phyloP scores from a whole-genome alignment of 805 yeast genomes.

The Starmerella asiatica region DNA sequence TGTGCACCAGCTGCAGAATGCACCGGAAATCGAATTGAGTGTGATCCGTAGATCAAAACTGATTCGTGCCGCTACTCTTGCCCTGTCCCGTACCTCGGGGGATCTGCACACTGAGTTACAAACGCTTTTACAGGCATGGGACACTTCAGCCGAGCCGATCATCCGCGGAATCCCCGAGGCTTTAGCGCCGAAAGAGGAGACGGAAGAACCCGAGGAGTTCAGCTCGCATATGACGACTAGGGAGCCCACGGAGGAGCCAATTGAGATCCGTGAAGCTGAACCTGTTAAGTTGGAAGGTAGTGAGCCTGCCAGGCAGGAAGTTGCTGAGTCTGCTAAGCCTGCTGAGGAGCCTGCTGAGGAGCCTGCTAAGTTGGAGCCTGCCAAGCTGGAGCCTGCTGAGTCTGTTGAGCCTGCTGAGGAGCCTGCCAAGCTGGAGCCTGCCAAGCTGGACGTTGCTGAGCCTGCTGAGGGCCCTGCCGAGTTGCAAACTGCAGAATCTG shows the following conservation, averaged over 20 bases:
- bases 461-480: too few species aligned
- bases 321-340: too few species aligned
- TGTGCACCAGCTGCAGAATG: constrained; percentile 10
- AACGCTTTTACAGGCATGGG: constrained; percentile 12
- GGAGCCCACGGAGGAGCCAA: constrained; percentile 8
- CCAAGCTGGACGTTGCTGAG: too few species aligned
- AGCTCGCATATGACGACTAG: too few species aligned
- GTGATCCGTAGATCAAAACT: constrained; percentile 19
- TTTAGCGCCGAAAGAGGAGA: constrained; percentile 14
- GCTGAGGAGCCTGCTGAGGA: too few species aligned
- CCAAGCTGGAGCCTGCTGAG: too few species aligned
- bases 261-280: not conserved
- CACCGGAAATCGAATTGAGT: constrained; percentile 17
- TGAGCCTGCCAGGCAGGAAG: too few species aligned
- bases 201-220: constrained; percentile 16
- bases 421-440: too few species aligned
- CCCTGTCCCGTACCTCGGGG: constrained; percentile 1
- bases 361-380: too few species aligned
- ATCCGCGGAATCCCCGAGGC: constrained; percentile 22
- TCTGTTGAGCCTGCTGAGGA: too few species aligned
- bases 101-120: constrained; percentile 4
- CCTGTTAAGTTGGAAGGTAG: too few species aligned
- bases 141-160: constrained; percentile 18
- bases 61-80: constrained; percentile 5
- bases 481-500: too few species aligned